Conservation (phyloP, 140 eudicot species). For the Anethum foeniculum region DNA sequence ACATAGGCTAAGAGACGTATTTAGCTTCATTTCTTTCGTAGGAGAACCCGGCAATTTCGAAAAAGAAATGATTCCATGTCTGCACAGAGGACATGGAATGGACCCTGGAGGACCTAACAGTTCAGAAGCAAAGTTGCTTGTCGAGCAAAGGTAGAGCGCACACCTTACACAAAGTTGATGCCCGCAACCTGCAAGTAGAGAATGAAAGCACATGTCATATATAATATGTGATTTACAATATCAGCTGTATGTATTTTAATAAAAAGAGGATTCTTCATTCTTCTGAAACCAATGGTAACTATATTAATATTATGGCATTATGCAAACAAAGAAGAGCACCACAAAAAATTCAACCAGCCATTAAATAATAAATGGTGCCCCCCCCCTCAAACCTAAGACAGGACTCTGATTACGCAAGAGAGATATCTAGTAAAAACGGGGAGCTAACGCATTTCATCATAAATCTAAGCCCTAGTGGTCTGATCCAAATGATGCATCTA, state of each 20-base stretch:
- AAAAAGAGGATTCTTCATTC: neutral
- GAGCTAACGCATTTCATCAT: neutral
- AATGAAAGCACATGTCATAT: neutral
- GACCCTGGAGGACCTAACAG: constrained; percentile 75
- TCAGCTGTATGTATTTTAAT: neutral
- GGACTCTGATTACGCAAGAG: neutral
- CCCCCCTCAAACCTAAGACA: neutral
- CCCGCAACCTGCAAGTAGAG: constrained; percentile 57
- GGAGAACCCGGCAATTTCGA: constrained; percentile 57
- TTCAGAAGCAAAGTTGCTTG: constrained; percentile 68
- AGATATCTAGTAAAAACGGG: neutral
- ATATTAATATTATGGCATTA: neutral
- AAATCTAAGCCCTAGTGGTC: neutral
- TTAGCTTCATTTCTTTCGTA: constrained; percentile 55
- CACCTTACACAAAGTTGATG: constrained; percentile 90
- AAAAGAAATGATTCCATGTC: constrained; percentile 67
- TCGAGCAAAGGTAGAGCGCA: constrained; percentile 90
- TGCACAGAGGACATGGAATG: constrained; percentile 87
- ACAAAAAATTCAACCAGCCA: neutral
- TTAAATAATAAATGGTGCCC: neutral
- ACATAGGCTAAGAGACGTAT: constrained; percentile 60
- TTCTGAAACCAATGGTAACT: neutral
- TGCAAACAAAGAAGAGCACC: neutral
- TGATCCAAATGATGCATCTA: too few relatives aligned
- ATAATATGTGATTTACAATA: neutral